Evolutionary conservation across 768 basidiomycete species (phyloP).

Genomic region (Pulveroboletus ravenelii): DNA sequence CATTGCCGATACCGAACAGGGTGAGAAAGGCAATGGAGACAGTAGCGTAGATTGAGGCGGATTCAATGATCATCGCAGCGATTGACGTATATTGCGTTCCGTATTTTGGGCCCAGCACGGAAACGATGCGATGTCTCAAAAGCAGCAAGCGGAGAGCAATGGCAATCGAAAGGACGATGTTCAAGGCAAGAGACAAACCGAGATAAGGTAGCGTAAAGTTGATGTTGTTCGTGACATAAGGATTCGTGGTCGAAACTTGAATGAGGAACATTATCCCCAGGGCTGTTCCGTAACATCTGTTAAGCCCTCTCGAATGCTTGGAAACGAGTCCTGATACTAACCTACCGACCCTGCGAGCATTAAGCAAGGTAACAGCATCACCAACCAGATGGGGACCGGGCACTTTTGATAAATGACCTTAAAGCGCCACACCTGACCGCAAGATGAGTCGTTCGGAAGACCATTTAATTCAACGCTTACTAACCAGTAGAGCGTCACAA

Average conservation of each 20-base stretch:
- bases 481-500: conserved; percentile 18
- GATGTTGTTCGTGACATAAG: conserved; percentile 6
- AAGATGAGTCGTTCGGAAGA: neutral
- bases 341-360: conserved; percentile 9
- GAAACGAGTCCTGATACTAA: neutral
- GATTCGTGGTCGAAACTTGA: conserved; percentile 11
- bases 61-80: conserved; percentile 34
- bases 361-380: conserved; percentile 9
- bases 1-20: conserved; percentile 17
- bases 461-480: neutral
- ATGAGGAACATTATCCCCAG: conserved; percentile 7
- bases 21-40: conserved; percentile 29
- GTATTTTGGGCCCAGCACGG: conserved; percentile 19
- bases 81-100: conserved; percentile 29
- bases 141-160: conserved; percentile 29
- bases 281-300: neutral
- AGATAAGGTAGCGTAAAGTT: conserved; percentile 23
- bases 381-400: conserved; percentile 3
- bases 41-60: conserved; percentile 28
- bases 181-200: conserved; percentile 28
- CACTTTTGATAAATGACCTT: conserved; percentile 13
- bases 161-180: conserved; percentile 29
- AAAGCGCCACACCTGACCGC: conserved; percentile 12
- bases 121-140: conserved; percentile 9
- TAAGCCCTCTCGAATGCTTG: neutral